phyloP scores from a whole-genome alignment of 1,284 basidiomycete genomes.

The Sporisorium graminicola region DNA sequence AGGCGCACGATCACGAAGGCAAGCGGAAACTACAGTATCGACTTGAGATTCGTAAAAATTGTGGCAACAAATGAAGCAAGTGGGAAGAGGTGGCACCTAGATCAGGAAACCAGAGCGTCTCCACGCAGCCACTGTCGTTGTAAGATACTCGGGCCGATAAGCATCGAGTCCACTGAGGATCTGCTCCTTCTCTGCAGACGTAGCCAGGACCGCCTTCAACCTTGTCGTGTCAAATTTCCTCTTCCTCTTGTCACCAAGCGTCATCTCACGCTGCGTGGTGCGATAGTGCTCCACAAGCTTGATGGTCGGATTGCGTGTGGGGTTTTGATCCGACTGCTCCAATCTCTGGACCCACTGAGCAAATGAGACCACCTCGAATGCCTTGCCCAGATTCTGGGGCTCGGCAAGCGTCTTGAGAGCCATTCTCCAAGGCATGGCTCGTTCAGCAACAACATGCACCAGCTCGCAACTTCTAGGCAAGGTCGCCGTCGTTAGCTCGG shows the following conservation, averaged over 20 bases:
- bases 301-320: conserved; percentile 73
- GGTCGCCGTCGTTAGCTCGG: conserved; percentile 72
- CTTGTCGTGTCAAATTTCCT: conserved; percentile 26
- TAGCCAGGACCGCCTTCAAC: conserved; percentile 14
- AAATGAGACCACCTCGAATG: conserved; percentile 81
- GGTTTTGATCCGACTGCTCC: conserved; percentile 71
- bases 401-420: conserved; percentile 76
- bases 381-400: conserved; percentile 75
- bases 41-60: neutral
- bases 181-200: conserved; percentile 5
- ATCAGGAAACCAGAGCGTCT: conserved; percentile 26
- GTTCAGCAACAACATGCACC: conserved; percentile 40
- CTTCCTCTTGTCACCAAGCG: neutral
- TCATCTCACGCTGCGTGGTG: conserved; percentile 62
- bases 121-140: conserved; percentile 29
- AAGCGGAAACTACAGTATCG: neutral
- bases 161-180: conserved; percentile 15
- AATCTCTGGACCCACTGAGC: conserved; percentile 73
- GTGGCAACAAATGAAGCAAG: conserved; percentile 3
- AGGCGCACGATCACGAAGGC: neutral
- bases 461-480: conserved; percentile 9
- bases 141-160: conserved; percentile 28
- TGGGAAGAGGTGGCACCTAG: neutral
- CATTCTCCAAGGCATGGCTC: conserved; percentile 70
- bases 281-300: conserved; percentile 73